A percentile compares a stretch with the other conserved stretches of the same genome.
phyloP scores from a whole-genome alignment of 1,284 basidiomycete genomes.

The Ganoderma multipileum region DNA sequence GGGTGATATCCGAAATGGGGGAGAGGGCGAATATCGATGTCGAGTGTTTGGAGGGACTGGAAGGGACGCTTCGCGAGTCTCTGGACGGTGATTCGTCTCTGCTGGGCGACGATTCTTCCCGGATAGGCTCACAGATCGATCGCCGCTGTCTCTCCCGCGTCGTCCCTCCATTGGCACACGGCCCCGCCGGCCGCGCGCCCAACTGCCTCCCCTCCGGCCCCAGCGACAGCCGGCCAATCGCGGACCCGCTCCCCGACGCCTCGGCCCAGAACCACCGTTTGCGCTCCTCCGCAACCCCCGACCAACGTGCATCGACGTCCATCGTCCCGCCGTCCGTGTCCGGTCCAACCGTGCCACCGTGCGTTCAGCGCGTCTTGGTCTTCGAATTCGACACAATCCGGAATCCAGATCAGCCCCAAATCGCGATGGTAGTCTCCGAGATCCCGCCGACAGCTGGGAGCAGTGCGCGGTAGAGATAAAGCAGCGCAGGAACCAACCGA shows the following conservation, averaged over 20 bases:
- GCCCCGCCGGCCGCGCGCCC: conserved; percentile 4
- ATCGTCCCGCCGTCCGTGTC: conserved; percentile 21
- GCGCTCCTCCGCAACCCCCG: conserved; percentile 32
- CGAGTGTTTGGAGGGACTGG: conserved; percentile 16
- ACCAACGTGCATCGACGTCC: conserved; percentile 46
- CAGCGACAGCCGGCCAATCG: conserved; percentile 36
- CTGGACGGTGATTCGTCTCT: conserved; percentile 22
- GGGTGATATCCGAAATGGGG: conserved; percentile 38
- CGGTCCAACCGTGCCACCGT: neutral
- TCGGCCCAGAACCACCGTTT: conserved; percentile 21
- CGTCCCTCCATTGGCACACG: conserved; percentile 4
- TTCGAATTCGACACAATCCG: conserved; percentile 12
- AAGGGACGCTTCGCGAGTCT: conserved; percentile 23
- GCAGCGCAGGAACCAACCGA: conserved; percentile 16
- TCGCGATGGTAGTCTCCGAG: conserved; percentile 21
- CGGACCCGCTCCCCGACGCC: conserved; percentile 30
- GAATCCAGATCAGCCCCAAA: conserved; percentile 14
- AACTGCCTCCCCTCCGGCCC: conserved; percentile 20
- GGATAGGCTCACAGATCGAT: conserved; percentile 59
- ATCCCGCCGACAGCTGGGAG: conserved; percentile 22
- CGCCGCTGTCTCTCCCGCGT: conserved; percentile 30
- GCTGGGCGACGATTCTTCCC: conserved; percentile 46
- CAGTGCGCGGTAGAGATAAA: conserved; percentile 6
- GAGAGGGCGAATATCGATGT: conserved; percentile 30
- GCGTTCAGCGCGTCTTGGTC: neutral